Percentiles rank a stretch among this genome's conserved stretches.
These are phyloP conservation scores for Colletotrichum endophyticum DNA, from an alignment of 2,329 filamentous ascomycete genomes.

Conservation along the genomic window DNA sequence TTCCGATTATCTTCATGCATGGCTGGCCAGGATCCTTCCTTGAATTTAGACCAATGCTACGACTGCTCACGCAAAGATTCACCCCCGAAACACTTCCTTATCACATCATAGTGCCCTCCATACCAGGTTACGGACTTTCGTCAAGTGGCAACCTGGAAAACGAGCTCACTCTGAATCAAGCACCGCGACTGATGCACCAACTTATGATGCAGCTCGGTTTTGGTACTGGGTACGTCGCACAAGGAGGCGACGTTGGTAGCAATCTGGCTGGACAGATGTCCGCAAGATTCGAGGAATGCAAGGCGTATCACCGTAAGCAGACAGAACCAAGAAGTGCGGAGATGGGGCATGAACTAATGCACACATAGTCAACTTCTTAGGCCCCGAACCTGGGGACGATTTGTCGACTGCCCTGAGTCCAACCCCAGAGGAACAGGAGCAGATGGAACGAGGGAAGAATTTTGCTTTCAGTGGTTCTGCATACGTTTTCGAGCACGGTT, in stretches of 20 bases:
- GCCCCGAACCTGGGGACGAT: not conserved
- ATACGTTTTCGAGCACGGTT: not conserved
- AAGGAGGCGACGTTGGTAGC: not conserved
- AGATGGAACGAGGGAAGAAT: not conserved
- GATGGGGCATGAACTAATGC: not conserved
- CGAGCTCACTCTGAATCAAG: not conserved
- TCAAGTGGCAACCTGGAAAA: not conserved
- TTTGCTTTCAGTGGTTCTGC: not conserved
- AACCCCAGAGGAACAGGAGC: not conserved
- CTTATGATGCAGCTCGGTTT: not conserved
- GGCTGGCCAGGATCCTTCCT: not conserved
- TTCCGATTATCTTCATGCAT: not conserved
- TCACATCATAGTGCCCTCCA: not conserved
- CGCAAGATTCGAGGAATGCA: not conserved
- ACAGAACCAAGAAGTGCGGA: not conserved
- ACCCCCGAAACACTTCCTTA: not conserved
- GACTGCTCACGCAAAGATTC: not conserved
- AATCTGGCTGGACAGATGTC: not conserved
- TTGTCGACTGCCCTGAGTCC: not conserved
- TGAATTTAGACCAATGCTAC: not conserved
- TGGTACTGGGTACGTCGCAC: not conserved
- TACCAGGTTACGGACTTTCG: not conserved
- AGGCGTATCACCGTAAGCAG: not conserved
- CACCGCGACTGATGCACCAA: not conserved
- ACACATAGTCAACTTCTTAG: not conserved